phyloP scores from a whole-genome alignment of 2,329 filamentous ascomycete species.

The Grosmannia huntii region DNA sequence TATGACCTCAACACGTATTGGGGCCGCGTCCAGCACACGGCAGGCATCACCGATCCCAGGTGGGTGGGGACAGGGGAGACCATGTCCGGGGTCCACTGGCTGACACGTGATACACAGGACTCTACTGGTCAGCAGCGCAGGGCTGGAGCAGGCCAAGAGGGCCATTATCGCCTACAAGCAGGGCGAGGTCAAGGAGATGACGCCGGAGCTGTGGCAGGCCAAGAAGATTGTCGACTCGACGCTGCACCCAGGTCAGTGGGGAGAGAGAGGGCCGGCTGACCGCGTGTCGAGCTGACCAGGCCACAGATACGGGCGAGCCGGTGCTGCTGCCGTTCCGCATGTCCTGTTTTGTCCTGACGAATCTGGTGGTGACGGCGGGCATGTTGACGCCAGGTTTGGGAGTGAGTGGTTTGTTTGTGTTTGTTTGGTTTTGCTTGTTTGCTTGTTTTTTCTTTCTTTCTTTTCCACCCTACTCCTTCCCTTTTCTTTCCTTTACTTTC shows the following conservation, averaged over 20 bases:
- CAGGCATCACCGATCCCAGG: slow-evolving; percentile 73
- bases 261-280: not conserved
- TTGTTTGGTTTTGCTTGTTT: not conserved
- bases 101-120: slow-evolving; percentile 36
- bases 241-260: slow-evolving; percentile 68
- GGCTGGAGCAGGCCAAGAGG: slow-evolving; percentile 75
- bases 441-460: not conserved
- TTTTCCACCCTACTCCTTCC: too few relatives aligned
- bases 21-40: slow-evolving; percentile 83
- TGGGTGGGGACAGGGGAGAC: slow-evolving; percentile 28
- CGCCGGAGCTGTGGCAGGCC: slow-evolving; percentile 78
- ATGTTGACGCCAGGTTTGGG: slow-evolving; percentile 88
- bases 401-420: slow-evolving; percentile 26
- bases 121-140: slow-evolving; percentile 62
- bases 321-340: slow-evolving; percentile 94
- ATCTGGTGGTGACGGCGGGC: slow-evolving; percentile 85
- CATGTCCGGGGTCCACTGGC: too few relatives aligned
- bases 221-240: slow-evolving; percentile 98
- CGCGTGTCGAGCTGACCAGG: not conserved
- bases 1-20: slow-evolving; percentile 90
- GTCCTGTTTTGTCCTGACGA: slow-evolving; percentile 89
- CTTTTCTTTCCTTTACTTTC: not conserved
- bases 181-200: slow-evolving; percentile 69
- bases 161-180: slow-evolving; percentile 78
- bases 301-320: slow-evolving; percentile 73